A percentile compares a stretch with the other conserved stretches of the same genome.
Evolutionary conservation across 306 rosid species (phyloP).

Genomic region (Glycine soja): DNA sequence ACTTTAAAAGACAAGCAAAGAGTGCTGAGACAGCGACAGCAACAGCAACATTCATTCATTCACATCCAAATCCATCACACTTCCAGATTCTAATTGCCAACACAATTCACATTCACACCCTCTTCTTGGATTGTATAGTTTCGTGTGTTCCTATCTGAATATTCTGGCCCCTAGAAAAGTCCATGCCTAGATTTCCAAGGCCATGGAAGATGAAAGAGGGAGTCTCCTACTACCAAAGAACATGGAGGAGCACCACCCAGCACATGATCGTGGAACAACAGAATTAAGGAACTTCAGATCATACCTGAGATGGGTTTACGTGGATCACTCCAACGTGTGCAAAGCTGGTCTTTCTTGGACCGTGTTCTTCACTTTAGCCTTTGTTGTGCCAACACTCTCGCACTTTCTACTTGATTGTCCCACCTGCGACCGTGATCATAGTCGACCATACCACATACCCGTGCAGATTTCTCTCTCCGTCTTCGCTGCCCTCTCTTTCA

Average conservation of each 20-base stretch:
- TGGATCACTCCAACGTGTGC: slow-evolving; percentile 68
- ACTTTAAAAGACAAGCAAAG: not conserved
- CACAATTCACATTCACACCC: not conserved
- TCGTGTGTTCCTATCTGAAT: slow-evolving; percentile 27
- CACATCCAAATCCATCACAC: not conserved
- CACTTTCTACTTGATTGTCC: slow-evolving; percentile 73
- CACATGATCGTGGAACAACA: slow-evolving; percentile 38
- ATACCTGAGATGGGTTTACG: slow-evolving; percentile 70
- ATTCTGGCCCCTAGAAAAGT: not conserved
- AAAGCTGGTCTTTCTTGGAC: slow-evolving; percentile 68
- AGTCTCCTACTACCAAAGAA: not conserved
- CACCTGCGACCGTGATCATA: slow-evolving; percentile 72
- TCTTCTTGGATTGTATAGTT: not conserved
- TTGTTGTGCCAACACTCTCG: slow-evolving; percentile 64
- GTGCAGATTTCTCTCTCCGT: slow-evolving; percentile 74
- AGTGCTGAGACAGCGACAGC: slow-evolving; percentile 1
- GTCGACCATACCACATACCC: slow-evolving; percentile 74
- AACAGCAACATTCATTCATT: not conserved
- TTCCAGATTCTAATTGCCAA: not conserved
- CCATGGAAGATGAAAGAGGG: slow-evolving; percentile 66
- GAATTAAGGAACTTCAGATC: slow-evolving; percentile 60
- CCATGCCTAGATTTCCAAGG: slow-evolving; percentile 16
- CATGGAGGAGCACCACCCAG: not conserved
- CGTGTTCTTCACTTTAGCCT: slow-evolving; percentile 61
- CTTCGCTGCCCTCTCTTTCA: slow-evolving; percentile 64